Conservation (phyloP, 2,329 filamentous ascomycete genomes). For the Penicillium sp. region DNA sequence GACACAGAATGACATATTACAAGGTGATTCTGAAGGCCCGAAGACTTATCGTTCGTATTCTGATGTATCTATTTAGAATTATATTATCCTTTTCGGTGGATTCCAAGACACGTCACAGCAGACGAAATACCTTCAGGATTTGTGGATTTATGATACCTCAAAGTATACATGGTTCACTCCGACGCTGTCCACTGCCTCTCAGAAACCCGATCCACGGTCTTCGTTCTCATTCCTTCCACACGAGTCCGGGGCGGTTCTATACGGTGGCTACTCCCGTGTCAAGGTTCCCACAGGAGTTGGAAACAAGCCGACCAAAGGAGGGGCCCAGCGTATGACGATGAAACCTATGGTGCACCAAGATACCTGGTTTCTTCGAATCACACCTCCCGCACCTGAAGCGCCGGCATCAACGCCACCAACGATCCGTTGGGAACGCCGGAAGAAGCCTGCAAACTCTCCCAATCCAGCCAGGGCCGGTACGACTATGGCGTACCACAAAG, state of each 20-base stretch:
- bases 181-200: slow-evolving; percentile 73
- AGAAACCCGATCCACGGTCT: slow-evolving; percentile 88
- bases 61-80: slow-evolving; percentile 59
- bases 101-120: slow-evolving; percentile 97
- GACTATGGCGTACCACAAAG: slow-evolving; percentile 94
- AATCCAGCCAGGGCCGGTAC: slow-evolving; percentile 82
- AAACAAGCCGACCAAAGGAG: slow-evolving; percentile 67
- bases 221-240: slow-evolving; percentile 92
- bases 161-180: slow-evolving; percentile 86
- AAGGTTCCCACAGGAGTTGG: slow-evolving; percentile 66
- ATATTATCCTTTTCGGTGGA: slow-evolving; percentile 92
- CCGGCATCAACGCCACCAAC: slow-evolving; percentile 68
- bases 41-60: neutral
- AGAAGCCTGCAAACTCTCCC: slow-evolving; percentile 87
- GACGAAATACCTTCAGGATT: slow-evolving; percentile 89
- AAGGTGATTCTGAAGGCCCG: slow-evolving; percentile 56
- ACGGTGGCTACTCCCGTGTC: slow-evolving; percentile 90
- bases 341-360: slow-evolving; percentile 93
- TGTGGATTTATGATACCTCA: slow-evolving; percentile 94
- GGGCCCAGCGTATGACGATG: slow-evolving; percentile 70
- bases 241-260: slow-evolving; percentile 86
- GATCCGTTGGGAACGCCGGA: slow-evolving; percentile 89
- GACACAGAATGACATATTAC: slow-evolving; percentile 94
- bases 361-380: slow-evolving; percentile 88
- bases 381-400: slow-evolving; percentile 71